Conservation (phyloP, 2,329 filamentous ascomycete species). For the Pyrenochaeta sp. region DNA sequence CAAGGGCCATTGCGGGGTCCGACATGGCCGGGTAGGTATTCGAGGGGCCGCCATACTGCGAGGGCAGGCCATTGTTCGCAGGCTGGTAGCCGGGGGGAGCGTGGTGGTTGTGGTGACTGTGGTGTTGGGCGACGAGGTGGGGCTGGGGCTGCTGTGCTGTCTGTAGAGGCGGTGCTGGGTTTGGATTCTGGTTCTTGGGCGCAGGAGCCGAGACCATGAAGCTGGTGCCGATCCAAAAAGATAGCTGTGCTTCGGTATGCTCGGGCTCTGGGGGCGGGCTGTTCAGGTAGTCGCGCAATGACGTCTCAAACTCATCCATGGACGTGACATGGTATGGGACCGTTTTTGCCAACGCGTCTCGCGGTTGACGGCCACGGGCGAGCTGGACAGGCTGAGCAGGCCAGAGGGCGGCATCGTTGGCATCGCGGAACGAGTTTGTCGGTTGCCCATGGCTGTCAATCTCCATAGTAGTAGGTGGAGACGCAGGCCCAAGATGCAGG, state of each 20-base stretch:
- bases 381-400: slow-evolving; percentile 32
- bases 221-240: slow-evolving; percentile 48
- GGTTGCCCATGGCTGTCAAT: slow-evolving; percentile 21
- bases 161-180: background rate
- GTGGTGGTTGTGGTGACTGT: no score
- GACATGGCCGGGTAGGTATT: slow-evolving; percentile 34
- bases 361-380: slow-evolving; percentile 48
- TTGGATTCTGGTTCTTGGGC: background rate
- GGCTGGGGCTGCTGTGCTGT: slow-evolving; percentile 9
- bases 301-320: slow-evolving; percentile 47
- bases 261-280: slow-evolving; percentile 46
- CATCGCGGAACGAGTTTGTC: slow-evolving; percentile 15
- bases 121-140: slow-evolving; percentile 17
- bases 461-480: slow-evolving; percentile 35
- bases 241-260: slow-evolving; percentile 50
- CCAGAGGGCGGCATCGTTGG: slow-evolving; percentile 25
- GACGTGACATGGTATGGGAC: slow-evolving; percentile 41
- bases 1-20: slow-evolving; percentile 36
- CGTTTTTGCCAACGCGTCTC: slow-evolving; percentile 46
- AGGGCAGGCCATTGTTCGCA: slow-evolving; percentile 27
- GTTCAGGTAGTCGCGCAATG: slow-evolving; percentile 46
- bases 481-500: slow-evolving; percentile 17
- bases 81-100: slow-evolving; percentile 41
- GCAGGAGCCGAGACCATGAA: slow-evolving; percentile 40
- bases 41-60: slow-evolving; percentile 26